These are phyloP conservation scores for Aspergillus persii DNA, from an alignment of 2,329 filamentous ascomycete species.

Conservation along the genomic window DNA sequence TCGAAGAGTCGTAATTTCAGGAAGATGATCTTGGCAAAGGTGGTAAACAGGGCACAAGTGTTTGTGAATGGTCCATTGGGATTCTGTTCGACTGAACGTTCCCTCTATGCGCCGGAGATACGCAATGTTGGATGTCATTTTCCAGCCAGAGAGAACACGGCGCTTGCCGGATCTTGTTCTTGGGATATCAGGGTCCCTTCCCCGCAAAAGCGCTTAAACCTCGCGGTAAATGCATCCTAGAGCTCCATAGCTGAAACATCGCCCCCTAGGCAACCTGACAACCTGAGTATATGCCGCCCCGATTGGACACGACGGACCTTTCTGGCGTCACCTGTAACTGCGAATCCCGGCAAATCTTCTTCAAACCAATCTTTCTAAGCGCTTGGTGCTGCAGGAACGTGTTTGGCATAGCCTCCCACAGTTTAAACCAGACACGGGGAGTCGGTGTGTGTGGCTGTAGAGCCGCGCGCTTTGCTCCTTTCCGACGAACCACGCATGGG, in stretches of 20 bases:
- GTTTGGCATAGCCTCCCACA: slow-evolving; percentile 6
- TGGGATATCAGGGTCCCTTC: not conserved
- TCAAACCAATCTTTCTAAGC: not conserved
- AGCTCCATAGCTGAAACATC: not conserved
- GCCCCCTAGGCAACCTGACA: not conserved
- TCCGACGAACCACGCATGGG: slow-evolving; percentile 1
- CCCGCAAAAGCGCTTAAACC: not conserved
- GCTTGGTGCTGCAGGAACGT: slow-evolving; percentile 12
- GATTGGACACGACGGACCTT: not conserved
- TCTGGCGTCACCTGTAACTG: not conserved
- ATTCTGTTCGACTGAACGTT: no score
- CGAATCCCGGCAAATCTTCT: no score
- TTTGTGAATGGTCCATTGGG: no score
- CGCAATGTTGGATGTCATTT: no score
- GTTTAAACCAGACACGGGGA: not conserved
- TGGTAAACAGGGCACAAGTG: no score
- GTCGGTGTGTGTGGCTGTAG: not conserved
- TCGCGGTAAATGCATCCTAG: not conserved
- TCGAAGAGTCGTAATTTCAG: no score
- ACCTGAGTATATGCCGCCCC: not conserved
- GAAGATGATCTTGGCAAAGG: no score
- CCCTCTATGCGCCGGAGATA: no score
- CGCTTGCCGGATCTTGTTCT: not conserved
- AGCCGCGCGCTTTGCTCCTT: slow-evolving; percentile 16
- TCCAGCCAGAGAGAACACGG: no score